Base-by-base conservation (phyloP, 768 basidiomycete genomes). In the Royoungia palumana region DNA sequence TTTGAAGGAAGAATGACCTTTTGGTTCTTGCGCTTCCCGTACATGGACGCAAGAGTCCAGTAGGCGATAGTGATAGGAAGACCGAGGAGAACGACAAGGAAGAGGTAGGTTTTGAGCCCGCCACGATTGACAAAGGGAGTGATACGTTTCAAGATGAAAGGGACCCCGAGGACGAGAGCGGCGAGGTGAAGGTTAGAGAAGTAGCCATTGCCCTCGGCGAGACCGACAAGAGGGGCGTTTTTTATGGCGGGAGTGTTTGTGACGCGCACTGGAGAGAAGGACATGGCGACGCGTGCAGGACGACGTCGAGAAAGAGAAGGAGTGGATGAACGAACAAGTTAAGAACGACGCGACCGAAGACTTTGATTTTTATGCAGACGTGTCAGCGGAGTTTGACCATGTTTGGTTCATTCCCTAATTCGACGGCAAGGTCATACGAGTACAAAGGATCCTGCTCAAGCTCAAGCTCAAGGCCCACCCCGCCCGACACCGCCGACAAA, bases 1-100 rank as follows among this genome's bases (percentile, higher is more conserved):
- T 86, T 89, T 51, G 85, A 85, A 4, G 96, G 94, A 20, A 97
- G 73, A 22, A 71, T 63, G 60, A 94, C 84, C 74, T 94, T 93
- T 55, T 89, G 85, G 70, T 94, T 92, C 68, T 78, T 84, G 61
- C 91, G 78, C 10, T 74, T 62, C 24, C 94, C 94, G 57, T 88
- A 89, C 59, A 75, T 81, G 64, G 89, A 92, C 72, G 88, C 85
- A 58, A 94, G 51, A 0, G 83, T 78, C 96, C 96, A 99, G 76
- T 99, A 99, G 1, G 73, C 84, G 35, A 96, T 63, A 7, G 90
- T 80, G 41, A 85, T 75, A 14, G 94, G 96, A 0, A 87, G 39
- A 30, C 87, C 90, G 34, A 85, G 77, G 43, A 97, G 39, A 45
- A 87, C 50, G 48, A 89, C 71, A 35, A 97, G 72, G 74, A 95